These are phyloP conservation scores for Cyberlindnera mississippiensis DNA, from an alignment of 805 yeast species.

Conservation along the genomic window DNA sequence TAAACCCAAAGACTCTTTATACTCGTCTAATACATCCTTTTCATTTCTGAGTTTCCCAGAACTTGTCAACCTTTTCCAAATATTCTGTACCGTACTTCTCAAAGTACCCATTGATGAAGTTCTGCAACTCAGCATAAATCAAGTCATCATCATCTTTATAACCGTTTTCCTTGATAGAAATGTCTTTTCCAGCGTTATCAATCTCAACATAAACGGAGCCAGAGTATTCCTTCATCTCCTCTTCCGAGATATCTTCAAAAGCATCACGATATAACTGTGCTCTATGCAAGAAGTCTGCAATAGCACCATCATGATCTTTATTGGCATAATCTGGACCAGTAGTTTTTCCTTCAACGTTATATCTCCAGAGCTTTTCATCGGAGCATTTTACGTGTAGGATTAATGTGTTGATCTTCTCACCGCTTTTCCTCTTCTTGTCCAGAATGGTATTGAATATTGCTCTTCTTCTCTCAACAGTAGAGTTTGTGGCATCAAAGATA, in stretches of 20 bases:
- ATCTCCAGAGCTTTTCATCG: constrained; percentile 48
- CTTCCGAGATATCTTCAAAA: constrained; percentile 34
- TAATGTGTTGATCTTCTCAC: constrained; percentile 41
- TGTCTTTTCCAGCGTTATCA: constrained; percentile 22
- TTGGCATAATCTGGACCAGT: constrained; percentile 56
- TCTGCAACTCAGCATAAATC: constrained; percentile 23
- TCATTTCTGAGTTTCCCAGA: constrained; percentile 13
- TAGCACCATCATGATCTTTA: constrained; percentile 47
- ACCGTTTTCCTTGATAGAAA: constrained; percentile 24
- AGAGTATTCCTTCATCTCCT: constrained; percentile 27
- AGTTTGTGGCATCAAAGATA: constrained; percentile 59
- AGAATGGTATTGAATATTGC: constrained; percentile 19
- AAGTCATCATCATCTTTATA: constrained; percentile 18
- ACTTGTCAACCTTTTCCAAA: constrained; percentile 28
- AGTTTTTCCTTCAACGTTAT: constrained; percentile 62
- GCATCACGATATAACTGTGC: constrained; percentile 45
- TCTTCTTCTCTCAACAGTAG: constrained; percentile 41
- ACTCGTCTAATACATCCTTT: too few species aligned
- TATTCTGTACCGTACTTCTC: constrained; percentile 30
- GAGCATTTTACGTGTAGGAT: constrained; percentile 58
- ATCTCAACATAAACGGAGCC: constrained; percentile 18
- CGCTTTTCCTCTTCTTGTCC: constrained; percentile 23
- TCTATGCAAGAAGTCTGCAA: constrained; percentile 56
- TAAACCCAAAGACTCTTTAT: too few species aligned
- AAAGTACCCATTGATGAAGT: constrained; percentile 34